These are phyloP conservation scores for Aspergillus luchuensis DNA, from an alignment of 2,329 filamentous ascomycete genomes.

Conservation along the genomic window DNA sequence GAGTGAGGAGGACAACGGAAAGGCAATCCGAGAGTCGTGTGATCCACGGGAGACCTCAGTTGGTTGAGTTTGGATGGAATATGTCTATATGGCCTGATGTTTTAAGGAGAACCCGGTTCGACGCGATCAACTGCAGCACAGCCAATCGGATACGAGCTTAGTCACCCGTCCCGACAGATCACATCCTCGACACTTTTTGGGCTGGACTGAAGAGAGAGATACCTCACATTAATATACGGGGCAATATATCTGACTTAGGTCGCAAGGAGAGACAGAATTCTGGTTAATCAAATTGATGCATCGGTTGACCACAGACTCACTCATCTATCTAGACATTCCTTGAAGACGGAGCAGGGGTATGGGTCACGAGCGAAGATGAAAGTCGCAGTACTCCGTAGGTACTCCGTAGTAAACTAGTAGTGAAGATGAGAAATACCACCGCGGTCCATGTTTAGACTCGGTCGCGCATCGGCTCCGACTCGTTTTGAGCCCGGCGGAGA, in stretches of 20 bases:
- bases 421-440: background rate
- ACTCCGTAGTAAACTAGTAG: background rate
- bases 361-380: background rate
- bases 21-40: background rate
- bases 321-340: background rate
- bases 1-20: background rate
- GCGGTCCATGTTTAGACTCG: background rate
- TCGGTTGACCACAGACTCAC: background rate
- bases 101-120: background rate
- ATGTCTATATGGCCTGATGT: conserved; percentile 1
- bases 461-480: conserved; percentile 10
- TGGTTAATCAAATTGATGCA: background rate
- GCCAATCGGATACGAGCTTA: background rate
- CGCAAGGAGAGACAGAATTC: background rate
- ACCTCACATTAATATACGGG: background rate
- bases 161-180: background rate
- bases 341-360: background rate
- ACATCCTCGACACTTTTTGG: background rate
- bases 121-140: background rate
- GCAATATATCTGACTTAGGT: background rate
- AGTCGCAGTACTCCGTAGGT: too few species aligned
- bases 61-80: background rate
- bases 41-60: background rate
- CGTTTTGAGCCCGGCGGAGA: conserved; percentile 1
- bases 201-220: too few species aligned